Percentiles rank a stretch among this genome's conserved stretches.
These are phyloP conservation scores for Myochromella boudieri DNA, from an alignment of 768 basidiomycete species.

Conservation along the genomic window DNA sequence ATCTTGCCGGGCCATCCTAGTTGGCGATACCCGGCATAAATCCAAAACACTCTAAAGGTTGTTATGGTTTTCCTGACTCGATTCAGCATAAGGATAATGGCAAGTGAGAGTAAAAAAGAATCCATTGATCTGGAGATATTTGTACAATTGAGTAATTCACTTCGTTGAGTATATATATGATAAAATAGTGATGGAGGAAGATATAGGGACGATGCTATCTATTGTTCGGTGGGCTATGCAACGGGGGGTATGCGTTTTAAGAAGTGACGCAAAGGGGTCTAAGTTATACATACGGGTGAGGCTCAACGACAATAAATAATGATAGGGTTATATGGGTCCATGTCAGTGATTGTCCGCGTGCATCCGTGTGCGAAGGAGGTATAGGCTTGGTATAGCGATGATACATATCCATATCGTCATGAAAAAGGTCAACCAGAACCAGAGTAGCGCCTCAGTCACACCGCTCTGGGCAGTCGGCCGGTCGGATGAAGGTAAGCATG, in stretches of 20 bases:
- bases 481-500: conserved; percentile 72
- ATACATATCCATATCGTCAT: conserved; percentile 1
- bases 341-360: too few species aligned
- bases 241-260: too few species aligned
- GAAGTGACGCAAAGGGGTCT: too few species aligned
- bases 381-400: conserved; percentile 4
- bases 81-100: too few species aligned
- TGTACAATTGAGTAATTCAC: conserved; percentile 9
- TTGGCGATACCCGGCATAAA: too few species aligned
- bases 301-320: too few species aligned
- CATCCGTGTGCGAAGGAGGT: conserved; percentile 1
- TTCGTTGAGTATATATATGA: background rate
- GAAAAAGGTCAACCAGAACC: background rate
- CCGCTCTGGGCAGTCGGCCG: conserved; percentile 42
- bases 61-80: too few species aligned
- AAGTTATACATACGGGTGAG: too few species aligned
- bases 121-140: conserved; percentile 8
- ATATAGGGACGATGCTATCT: background rate
- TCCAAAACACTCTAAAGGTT: too few species aligned
- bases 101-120: background rate
- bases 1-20: too few species aligned
- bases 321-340: too few species aligned
- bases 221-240: background rate
- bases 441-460: conserved; percentile 42
- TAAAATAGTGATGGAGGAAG: background rate